A percentile compares a stretch with the other conserved stretches of the same genome.
Conservation (phyloP, 345 rosid genomes). For the Psidium guajava region DNA sequence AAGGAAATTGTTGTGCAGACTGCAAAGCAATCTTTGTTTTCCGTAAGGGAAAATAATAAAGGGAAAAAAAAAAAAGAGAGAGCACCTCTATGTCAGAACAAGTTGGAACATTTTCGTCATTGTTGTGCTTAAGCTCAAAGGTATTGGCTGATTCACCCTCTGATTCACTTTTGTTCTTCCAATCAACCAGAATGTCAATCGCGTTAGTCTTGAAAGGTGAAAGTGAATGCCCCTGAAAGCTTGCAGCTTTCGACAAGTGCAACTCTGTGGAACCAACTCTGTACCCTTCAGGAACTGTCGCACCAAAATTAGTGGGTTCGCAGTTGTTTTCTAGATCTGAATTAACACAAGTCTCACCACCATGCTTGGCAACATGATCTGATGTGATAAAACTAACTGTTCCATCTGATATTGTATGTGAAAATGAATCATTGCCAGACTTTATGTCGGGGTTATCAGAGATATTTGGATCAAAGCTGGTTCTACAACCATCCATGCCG, state of each 20-base stretch:
- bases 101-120: slow-evolving; percentile 20
- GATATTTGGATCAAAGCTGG: slow-evolving; percentile 19
- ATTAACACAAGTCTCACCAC: slow-evolving; percentile 26
- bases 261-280: slow-evolving; percentile 25
- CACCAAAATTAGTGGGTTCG: slow-evolving; percentile 19
- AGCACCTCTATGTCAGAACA: slow-evolving; percentile 50
- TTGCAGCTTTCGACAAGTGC: slow-evolving; percentile 26
- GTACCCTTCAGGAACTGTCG: slow-evolving; percentile 13
- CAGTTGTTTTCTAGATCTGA: slow-evolving; percentile 21
- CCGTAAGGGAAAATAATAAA: not conserved
- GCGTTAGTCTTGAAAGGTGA: slow-evolving; percentile 18
- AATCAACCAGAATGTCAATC: slow-evolving; percentile 11
- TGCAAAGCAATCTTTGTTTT: not conserved
- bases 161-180: slow-evolving; percentile 14
- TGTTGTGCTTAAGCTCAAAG: slow-evolving; percentile 21
- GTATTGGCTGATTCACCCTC: slow-evolving; percentile 19
- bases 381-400: slow-evolving; percentile 10
- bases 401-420: slow-evolving; percentile 26
- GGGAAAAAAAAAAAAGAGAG: not conserved
- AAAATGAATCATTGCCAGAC: slow-evolving; percentile 20
- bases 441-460: slow-evolving; percentile 22
- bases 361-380: slow-evolving; percentile 16
- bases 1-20: not conserved
- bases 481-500: not conserved
- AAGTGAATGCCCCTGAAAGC: slow-evolving; percentile 14